Evolutionary conservation across 768 basidiomycete species (phyloP).

Genomic region (Symmetrospora coprosmae): DNA sequence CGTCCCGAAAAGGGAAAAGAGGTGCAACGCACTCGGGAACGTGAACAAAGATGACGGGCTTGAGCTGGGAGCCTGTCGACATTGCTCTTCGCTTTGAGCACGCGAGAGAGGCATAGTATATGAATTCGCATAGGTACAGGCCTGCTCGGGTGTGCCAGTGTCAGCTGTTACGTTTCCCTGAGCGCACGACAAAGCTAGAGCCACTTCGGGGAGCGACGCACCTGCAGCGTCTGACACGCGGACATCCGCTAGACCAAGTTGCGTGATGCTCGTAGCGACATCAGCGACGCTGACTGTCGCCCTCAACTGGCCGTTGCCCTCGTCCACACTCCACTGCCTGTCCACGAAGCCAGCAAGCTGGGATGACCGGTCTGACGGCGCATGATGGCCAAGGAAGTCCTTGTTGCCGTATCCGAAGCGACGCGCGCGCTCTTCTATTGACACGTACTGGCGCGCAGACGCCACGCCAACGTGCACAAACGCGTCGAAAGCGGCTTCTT

Average conservation of each 20-base stretch:
- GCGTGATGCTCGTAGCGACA: neutral
- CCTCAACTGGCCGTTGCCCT: neutral
- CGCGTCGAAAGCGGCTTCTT: neutral
- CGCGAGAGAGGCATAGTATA: conserved; percentile 11
- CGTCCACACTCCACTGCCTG: neutral
- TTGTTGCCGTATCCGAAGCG: neutral
- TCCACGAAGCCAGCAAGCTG: neutral
- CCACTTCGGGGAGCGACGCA: neutral
- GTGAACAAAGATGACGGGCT: conserved; percentile 15
- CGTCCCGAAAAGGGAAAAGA: neutral
- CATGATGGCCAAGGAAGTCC: neutral
- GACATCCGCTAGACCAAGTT: neutral
- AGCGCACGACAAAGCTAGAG: no score
- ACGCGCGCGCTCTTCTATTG: neutral
- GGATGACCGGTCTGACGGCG: neutral
- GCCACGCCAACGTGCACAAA: conserved; percentile 1
- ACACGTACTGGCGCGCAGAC: neutral
- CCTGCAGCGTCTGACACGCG: neutral
- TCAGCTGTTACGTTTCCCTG: neutral
- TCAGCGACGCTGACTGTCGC: neutral
- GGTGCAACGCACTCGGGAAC: conserved; percentile 7
- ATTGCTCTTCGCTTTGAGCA: neutral
- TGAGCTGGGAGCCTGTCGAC: neutral
- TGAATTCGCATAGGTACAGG: conserved; percentile 12
- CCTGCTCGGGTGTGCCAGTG: neutral